A percentile compares a stretch with the other conserved stretches of the same genome.
Conservation (phyloP, 1,139 yeast genomes). For the Pichiaceae sp. region DNA sequence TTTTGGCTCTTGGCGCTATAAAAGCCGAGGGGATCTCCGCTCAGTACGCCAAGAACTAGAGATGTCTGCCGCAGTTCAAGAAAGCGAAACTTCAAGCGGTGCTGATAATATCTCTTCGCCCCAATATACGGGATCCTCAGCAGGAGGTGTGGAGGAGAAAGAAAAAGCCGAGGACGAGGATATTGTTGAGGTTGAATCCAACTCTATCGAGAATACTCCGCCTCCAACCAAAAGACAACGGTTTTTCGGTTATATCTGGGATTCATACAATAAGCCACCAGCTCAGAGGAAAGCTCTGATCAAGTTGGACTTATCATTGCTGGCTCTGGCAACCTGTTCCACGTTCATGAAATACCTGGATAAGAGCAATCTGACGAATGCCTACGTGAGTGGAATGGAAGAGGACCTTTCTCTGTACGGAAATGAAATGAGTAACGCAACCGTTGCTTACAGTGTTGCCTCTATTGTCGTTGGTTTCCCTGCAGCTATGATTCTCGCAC, state of each 20-base stretch:
- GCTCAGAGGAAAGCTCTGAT: conserved; percentile 22
- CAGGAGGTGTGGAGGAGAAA: too few species aligned
- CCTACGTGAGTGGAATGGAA: conserved; percentile 54
- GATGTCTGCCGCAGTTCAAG: too few species aligned
- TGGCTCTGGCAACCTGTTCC: conserved; percentile 29
- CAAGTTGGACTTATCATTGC: conserved; percentile 32
- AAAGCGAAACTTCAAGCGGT: too few species aligned
- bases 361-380: conserved; percentile 36
- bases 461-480: conserved; percentile 43
- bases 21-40: too few species aligned
- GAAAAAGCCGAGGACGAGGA: too few species aligned
- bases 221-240: too few species aligned
- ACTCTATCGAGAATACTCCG: too few species aligned
- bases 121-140: too few species aligned
- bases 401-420: conserved; percentile 40
- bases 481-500: conserved; percentile 45
- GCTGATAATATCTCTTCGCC: too few species aligned
- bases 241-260: conserved; percentile 5
- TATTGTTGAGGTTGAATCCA: too few species aligned
- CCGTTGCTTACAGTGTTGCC: conserved; percentile 49
- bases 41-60: too few species aligned
- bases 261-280: conserved; percentile 5
- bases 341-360: conserved; percentile 26
- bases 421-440: conserved; percentile 43
- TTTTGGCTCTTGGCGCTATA: too few species aligned